Percentiles rank a stretch among this genome's conserved stretches.
Evolutionary conservation across 1,284 basidiomycete species (phyloP).

Genomic region (Melampsora larici-populina): DNA sequence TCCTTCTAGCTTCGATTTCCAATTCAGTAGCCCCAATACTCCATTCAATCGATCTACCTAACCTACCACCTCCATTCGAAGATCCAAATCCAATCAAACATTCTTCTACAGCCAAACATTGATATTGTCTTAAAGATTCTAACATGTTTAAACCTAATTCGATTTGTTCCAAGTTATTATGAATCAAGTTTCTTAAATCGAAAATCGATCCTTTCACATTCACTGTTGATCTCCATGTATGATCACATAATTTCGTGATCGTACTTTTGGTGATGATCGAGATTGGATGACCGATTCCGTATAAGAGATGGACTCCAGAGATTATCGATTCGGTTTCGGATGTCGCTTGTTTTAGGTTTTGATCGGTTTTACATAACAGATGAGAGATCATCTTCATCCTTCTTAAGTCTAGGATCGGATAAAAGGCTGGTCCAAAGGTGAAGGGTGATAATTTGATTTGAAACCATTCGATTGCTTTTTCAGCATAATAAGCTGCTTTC

Average conservation of each 20-base stretch:
- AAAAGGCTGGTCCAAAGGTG: slow-evolving; percentile 37
- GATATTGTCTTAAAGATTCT: slow-evolving; percentile 17
- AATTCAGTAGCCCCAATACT: slow-evolving; percentile 32
- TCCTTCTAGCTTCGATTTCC: slow-evolving; percentile 21
- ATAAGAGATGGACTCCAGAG: slow-evolving; percentile 17
- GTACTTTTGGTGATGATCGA: slow-evolving; percentile 21
- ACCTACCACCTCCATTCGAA: slow-evolving; percentile 23
- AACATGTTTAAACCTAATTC: slow-evolving; percentile 25
- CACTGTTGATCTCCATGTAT: slow-evolving; percentile 12
- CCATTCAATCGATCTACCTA: slow-evolving; percentile 15
- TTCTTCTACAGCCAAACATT: slow-evolving; percentile 29
- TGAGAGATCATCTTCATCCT: slow-evolving; percentile 32
- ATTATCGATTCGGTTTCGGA: slow-evolving; percentile 18
- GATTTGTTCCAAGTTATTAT: slow-evolving; percentile 23
- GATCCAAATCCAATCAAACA: slow-evolving; percentile 22
- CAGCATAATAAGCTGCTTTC: slow-evolving; percentile 38
- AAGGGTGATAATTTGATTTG: slow-evolving; percentile 37
- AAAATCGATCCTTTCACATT: not conserved
- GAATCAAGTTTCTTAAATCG: not conserved
- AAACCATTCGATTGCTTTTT: slow-evolving; percentile 42
- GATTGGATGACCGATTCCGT: slow-evolving; percentile 23
- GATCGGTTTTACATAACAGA: slow-evolving; percentile 14
- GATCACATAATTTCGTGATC: slow-evolving; percentile 19
- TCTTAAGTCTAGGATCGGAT: slow-evolving; percentile 36
- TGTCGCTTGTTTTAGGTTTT: slow-evolving; percentile 25